Conservation (phyloP, 1,284 basidiomycete genomes). For the Ustilago cynodontis region DNA sequence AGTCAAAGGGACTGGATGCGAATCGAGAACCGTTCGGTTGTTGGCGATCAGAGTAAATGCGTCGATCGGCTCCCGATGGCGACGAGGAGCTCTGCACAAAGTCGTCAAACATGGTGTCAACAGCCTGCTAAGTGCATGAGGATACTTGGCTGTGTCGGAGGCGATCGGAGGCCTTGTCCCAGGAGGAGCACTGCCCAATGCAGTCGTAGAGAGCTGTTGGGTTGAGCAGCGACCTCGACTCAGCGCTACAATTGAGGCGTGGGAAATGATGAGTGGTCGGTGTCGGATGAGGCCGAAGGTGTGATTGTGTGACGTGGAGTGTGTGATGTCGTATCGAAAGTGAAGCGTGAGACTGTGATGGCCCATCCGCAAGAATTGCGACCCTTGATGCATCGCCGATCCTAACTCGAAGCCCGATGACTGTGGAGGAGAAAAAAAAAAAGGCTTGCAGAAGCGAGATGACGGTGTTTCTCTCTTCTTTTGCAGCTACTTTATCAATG, state of each 20-base stretch:
- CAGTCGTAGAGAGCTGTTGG: neutral
- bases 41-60: slow-evolving; percentile 8
- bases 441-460: slow-evolving; percentile 16
- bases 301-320: neutral
- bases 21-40: slow-evolving; percentile 9
- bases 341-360: slow-evolving; percentile 8
- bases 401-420: neutral
- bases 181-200: too few species aligned
- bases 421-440: neutral
- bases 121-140: neutral
- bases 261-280: neutral
- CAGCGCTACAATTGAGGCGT: neutral
- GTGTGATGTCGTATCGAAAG: neutral
- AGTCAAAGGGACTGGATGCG: slow-evolving; percentile 7
- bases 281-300: neutral
- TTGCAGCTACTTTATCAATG: neutral
- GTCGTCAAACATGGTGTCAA: slow-evolving; percentile 46
- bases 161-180: too few species aligned
- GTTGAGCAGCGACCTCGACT: neutral
- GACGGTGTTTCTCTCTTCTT: slow-evolving; percentile 9
- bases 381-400: slow-evolving; percentile 26
- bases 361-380: slow-evolving; percentile 23
- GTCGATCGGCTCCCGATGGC: slow-evolving; percentile 13
- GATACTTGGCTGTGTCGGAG: neutral
- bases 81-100: slow-evolving; percentile 54